Conservation (phyloP, 2,329 filamentous ascomycete species). For the Laburnicola sp. region DNA sequence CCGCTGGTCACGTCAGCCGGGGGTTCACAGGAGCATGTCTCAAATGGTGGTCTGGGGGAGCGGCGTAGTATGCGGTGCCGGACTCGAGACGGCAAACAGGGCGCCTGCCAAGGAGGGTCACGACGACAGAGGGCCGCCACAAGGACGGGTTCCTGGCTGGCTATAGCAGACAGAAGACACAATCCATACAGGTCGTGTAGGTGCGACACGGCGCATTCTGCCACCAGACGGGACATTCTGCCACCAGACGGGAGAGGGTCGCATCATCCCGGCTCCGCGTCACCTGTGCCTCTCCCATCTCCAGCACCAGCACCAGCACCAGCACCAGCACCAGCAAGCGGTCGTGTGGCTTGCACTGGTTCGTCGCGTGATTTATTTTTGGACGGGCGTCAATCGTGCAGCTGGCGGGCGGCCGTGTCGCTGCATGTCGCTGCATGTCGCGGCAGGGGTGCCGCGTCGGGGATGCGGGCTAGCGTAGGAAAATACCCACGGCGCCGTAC, state of each 20-base stretch:
- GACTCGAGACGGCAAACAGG: slow-evolving; percentile 40
- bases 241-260: too few species aligned
- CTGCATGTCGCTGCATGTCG: too few species aligned
- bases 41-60: slow-evolving; percentile 19
- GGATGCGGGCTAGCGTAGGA: slow-evolving; percentile 2
- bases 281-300: too few species aligned
- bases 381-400: slow-evolving; percentile 19
- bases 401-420: slow-evolving; percentile 19
- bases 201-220: slow-evolving; percentile 29
- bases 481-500: slow-evolving; percentile 8
- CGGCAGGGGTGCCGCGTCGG: slow-evolving; percentile 7
- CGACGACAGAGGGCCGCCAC: slow-evolving; percentile 17
- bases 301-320: too few species aligned
- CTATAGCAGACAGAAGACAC: slow-evolving; percentile 9
- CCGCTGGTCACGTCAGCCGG: slow-evolving; percentile 32
- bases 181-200: slow-evolving; percentile 21
- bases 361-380: slow-evolving; percentile 38
- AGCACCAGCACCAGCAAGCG: too few species aligned
- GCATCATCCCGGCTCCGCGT: slow-evolving; percentile 8
- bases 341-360: slow-evolving; percentile 16
- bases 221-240: slow-evolving; percentile 11
- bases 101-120: slow-evolving; percentile 29
- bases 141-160: slow-evolving; percentile 19
- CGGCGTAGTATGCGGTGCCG: slow-evolving; percentile 19
- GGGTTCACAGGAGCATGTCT: slow-evolving; percentile 28